phyloP scores from a whole-genome alignment of 2,329 filamentous ascomycete genomes.

The Arthrobotrys iridis region DNA sequence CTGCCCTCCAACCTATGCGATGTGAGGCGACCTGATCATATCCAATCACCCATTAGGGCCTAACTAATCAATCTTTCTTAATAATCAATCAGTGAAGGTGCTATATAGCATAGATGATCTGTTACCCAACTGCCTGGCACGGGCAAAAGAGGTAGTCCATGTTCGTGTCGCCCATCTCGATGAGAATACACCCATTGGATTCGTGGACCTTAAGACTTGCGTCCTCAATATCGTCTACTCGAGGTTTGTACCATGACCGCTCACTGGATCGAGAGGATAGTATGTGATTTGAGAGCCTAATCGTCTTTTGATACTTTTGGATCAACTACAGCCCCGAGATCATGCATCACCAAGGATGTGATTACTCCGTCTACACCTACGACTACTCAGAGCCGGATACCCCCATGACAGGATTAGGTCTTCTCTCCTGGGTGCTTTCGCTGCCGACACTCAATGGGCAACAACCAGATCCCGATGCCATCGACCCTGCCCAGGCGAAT shows the following conservation, averaged over 20 bases:
- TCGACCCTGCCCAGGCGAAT: constrained; percentile 56
- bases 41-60: not conserved
- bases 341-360: constrained; percentile 74
- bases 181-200: constrained; percentile 47
- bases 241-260: constrained; percentile 43
- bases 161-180: constrained; percentile 52
- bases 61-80: constrained; percentile 5
- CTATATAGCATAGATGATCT: constrained; percentile 49
- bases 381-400: constrained; percentile 96
- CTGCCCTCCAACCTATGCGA: constrained; percentile 45
- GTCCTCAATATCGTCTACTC: constrained; percentile 52
- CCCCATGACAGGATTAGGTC: constrained; percentile 92
- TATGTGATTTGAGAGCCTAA: constrained; percentile 19
- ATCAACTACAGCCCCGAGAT: constrained; percentile 85
- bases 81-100: constrained; percentile 41
- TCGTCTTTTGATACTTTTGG: constrained; percentile 16
- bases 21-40: constrained; percentile 10
- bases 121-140: constrained; percentile 49
- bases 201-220: constrained; percentile 54
- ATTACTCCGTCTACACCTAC: constrained; percentile 97
- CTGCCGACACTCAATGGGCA: constrained; percentile 64
- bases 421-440: constrained; percentile 84
- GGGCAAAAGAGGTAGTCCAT: constrained; percentile 50
- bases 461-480: constrained; percentile 61
- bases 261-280: not conserved